A percentile compares a stretch with the other conserved stretches of the same genome.
These are phyloP conservation scores for Claviceps quebecensis DNA, from an alignment of 2,329 filamentous ascomycete species.

Conservation along the genomic window DNA sequence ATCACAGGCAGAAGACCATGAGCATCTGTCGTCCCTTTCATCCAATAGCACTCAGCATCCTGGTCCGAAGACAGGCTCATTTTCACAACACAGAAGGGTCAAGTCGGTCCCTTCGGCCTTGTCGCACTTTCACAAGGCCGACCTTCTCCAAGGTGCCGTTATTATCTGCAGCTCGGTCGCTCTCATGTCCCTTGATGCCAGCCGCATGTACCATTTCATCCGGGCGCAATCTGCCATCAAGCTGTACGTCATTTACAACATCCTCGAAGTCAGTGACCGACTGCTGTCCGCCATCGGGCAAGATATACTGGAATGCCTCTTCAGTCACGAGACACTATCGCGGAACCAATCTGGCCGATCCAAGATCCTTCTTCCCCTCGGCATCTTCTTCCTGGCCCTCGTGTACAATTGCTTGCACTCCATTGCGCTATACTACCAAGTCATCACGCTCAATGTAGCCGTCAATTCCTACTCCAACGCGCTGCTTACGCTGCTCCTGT, in stretches of 20 bases:
- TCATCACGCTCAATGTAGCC: slow-evolving; percentile 93
- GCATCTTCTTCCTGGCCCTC: slow-evolving; percentile 79
- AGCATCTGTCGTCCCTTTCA: slow-evolving; percentile 7
- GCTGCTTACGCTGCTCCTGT: slow-evolving; percentile 77
- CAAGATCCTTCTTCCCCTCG: slow-evolving; percentile 76
- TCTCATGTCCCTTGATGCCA: slow-evolving; percentile 84
- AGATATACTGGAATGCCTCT: slow-evolving; percentile 90
- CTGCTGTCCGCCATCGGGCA: slow-evolving; percentile 85
- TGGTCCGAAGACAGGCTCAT: slow-evolving; percentile 20
- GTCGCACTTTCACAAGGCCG: slow-evolving; percentile 83
- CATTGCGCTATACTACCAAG: slow-evolving; percentile 85
- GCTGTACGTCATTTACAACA: slow-evolving; percentile 96
- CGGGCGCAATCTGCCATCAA: slow-evolving; percentile 95
- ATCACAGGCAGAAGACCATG: slow-evolving; percentile 1
- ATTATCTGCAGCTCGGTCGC: slow-evolving; percentile 76
- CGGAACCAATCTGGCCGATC: slow-evolving; percentile 78
- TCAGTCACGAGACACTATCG: slow-evolving; percentile 84
- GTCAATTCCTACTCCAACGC: slow-evolving; percentile 98
- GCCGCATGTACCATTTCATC: slow-evolving; percentile 95
- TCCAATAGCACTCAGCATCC: slow-evolving; percentile 9
- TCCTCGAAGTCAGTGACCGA: slow-evolving; percentile 83
- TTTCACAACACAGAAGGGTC: slow-evolving; percentile 52
- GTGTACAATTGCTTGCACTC: slow-evolving; percentile 81
- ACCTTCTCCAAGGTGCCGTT: slow-evolving; percentile 78
- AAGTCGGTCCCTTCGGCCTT: slow-evolving; percentile 77